phyloP scores from a whole-genome alignment of 192 early-diverging fungal genomes.

The Gorgonomyces haynaldii region DNA sequence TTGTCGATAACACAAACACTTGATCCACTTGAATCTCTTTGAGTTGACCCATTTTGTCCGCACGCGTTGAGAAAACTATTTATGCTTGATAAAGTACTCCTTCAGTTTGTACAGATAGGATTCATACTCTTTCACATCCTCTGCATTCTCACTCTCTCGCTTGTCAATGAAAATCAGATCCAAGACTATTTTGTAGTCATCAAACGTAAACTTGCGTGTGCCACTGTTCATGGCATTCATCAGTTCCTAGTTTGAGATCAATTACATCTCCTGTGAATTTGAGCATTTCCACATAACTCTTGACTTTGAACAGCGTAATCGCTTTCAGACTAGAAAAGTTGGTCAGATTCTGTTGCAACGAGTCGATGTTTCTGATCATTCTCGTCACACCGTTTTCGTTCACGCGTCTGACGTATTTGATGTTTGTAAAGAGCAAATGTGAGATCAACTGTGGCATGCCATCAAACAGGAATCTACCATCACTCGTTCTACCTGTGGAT shows the following conservation, averaged over 20 bases:
- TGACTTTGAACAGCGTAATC: constrained; percentile 54
- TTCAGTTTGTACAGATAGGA: constrained; percentile 8
- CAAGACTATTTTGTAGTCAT: constrained; percentile 69
- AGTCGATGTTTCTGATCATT: constrained; percentile 71
- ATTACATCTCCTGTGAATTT: constrained; percentile 36
- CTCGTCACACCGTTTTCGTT: constrained; percentile 61
- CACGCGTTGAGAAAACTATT: too few relatives aligned
- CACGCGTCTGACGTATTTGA: constrained; percentile 48
- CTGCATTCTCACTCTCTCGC: too few relatives aligned
- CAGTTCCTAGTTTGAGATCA: constrained; percentile 31
- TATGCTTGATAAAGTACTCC: constrained; percentile 23
- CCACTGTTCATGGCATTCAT: constrained; percentile 40
- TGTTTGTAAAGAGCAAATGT: constrained; percentile 53
- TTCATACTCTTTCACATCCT: constrained; percentile 1
- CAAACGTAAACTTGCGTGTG: constrained; percentile 58
- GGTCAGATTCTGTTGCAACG: constrained; percentile 78
- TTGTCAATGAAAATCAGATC: constrained; percentile 50
- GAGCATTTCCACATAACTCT: constrained; percentile 65
- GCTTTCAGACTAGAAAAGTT: constrained; percentile 59
- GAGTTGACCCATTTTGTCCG: too few relatives aligned
- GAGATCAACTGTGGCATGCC: constrained; percentile 67
- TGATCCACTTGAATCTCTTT: too few relatives aligned
- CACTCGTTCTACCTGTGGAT: constrained; percentile 43
- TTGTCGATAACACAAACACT: too few relatives aligned
- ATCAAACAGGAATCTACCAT: constrained; percentile 64